Percentiles rank a stretch among this genome's conserved stretches.
Conservation (phyloP, 2,329 filamentous ascomycete genomes). For the Ceratocystis destructans region DNA sequence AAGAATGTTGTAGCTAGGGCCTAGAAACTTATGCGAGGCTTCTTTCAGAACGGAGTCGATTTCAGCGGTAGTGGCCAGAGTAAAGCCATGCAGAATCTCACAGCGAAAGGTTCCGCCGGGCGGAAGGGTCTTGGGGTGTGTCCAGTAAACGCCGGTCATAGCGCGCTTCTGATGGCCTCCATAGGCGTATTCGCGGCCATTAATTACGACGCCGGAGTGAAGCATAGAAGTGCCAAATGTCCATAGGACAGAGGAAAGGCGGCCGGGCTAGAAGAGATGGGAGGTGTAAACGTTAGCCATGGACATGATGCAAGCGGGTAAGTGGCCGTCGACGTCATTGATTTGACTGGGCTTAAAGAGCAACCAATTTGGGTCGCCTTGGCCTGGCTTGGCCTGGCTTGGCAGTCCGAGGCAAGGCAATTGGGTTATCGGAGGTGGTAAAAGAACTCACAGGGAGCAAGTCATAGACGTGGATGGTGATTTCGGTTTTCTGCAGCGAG, state of each 20-base stretch:
- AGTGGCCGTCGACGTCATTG: constrained; percentile 8
- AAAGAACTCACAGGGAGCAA: constrained; percentile 47
- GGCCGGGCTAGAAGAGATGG: constrained; percentile 43
- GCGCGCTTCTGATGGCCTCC: constrained; percentile 61
- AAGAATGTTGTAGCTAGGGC: constrained; percentile 65
- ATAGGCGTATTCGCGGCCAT: constrained; percentile 69
- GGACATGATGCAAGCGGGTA: not conserved
- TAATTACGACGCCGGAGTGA: constrained; percentile 72
- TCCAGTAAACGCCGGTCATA: constrained; percentile 73
- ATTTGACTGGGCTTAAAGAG: not conserved
- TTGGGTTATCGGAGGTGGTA: not conserved
- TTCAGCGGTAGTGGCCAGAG: constrained; percentile 52
- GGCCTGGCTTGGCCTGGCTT: not conserved
- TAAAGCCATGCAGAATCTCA: constrained; percentile 68
- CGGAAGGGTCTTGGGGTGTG: constrained; percentile 54
- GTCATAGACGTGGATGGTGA: constrained; percentile 67
- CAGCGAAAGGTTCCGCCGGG: constrained; percentile 64
- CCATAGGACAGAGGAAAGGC: constrained; percentile 65
- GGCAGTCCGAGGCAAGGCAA: constrained; percentile 45
- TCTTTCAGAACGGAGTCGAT: constrained; percentile 55
- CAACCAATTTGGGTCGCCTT: not conserved
- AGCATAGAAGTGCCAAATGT: constrained; percentile 61
- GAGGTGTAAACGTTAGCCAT: not conserved
- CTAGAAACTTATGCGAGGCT: constrained; percentile 59
- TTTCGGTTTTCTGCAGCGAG: constrained; percentile 57